Conservation (phyloP, 2,329 filamentous ascomycete species). For the Botrytis fabae region DNA sequence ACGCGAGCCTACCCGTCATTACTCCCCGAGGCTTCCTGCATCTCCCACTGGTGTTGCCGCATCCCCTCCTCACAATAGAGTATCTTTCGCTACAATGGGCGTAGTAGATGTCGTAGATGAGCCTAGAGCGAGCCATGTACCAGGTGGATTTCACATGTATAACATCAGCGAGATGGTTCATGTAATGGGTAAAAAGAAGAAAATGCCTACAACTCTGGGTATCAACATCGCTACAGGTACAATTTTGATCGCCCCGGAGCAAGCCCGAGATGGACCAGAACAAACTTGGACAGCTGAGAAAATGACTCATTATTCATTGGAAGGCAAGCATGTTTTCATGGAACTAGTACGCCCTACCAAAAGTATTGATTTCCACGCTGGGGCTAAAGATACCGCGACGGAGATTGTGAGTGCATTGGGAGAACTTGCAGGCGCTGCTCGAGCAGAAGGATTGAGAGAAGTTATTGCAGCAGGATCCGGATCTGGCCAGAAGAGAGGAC, state of each 20-base stretch:
- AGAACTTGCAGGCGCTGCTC: slow-evolving; percentile 82
- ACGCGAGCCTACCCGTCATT: slow-evolving; percentile 32
- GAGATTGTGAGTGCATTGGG: slow-evolving; percentile 88
- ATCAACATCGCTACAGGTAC: slow-evolving; percentile 85
- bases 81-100: slow-evolving; percentile 39
- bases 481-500: slow-evolving; percentile 73
- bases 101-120: slow-evolving; percentile 49
- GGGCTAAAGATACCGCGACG: slow-evolving; percentile 92
- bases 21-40: slow-evolving; percentile 44
- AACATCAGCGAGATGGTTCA: slow-evolving; percentile 95
- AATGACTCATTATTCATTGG: slow-evolving; percentile 95
- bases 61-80: slow-evolving; percentile 57
- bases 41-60: slow-evolving; percentile 42
- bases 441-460: slow-evolving; percentile 80
- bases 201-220: slow-evolving; percentile 96
- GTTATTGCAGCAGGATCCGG: slow-evolving; percentile 79
- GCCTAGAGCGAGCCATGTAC: slow-evolving; percentile 52
- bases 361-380: slow-evolving; percentile 94
- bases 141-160: slow-evolving; percentile 88
- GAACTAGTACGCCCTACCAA: slow-evolving; percentile 90
- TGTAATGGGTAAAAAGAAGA: slow-evolving; percentile 95
- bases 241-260: slow-evolving; percentile 89
- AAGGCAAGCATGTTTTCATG: slow-evolving; percentile 96
- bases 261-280: slow-evolving; percentile 75
- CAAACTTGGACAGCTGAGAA: slow-evolving; percentile 94